Conservation (phyloP, 2,329 filamentous ascomycete species). For the Venturiaceae sp. region DNA sequence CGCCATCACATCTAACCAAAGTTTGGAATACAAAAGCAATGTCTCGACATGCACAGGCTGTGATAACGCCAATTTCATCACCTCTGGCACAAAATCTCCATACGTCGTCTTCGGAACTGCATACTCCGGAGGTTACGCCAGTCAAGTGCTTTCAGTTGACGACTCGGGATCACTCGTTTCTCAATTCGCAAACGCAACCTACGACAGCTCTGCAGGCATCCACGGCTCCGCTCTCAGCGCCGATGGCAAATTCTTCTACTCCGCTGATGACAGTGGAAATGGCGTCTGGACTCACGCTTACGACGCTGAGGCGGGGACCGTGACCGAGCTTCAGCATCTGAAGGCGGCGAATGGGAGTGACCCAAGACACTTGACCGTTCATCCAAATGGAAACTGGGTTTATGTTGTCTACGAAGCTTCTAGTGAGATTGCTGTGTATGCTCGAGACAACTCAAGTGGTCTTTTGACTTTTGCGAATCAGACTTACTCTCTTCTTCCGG, state of each 20-base stretch:
- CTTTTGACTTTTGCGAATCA: background rate
- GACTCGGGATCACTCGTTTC: background rate
- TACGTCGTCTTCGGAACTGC: background rate
- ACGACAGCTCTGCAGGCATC: background rate
- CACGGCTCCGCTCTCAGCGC: background rate
- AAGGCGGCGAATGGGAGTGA: background rate
- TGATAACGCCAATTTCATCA: background rate
- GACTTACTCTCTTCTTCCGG: background rate
- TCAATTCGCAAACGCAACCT: background rate
- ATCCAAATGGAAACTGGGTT: background rate
- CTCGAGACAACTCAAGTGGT: background rate
- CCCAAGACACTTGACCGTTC: background rate
- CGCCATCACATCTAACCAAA: slow-evolving; percentile 7
- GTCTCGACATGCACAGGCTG: slow-evolving; percentile 6
- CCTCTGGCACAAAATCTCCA: background rate
- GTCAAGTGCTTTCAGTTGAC: background rate
- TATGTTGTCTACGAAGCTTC: background rate
- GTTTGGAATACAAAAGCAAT: background rate
- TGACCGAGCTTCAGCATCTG: background rate
- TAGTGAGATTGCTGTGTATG: background rate
- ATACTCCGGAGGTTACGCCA: background rate
- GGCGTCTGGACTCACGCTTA: background rate
- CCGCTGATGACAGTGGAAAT: background rate
- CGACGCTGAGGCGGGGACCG: background rate
- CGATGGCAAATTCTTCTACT: background rate